phyloP scores from a whole-genome alignment of 2,329 filamentous ascomycete genomes.

The Scopulariopsis brevicaulis region DNA sequence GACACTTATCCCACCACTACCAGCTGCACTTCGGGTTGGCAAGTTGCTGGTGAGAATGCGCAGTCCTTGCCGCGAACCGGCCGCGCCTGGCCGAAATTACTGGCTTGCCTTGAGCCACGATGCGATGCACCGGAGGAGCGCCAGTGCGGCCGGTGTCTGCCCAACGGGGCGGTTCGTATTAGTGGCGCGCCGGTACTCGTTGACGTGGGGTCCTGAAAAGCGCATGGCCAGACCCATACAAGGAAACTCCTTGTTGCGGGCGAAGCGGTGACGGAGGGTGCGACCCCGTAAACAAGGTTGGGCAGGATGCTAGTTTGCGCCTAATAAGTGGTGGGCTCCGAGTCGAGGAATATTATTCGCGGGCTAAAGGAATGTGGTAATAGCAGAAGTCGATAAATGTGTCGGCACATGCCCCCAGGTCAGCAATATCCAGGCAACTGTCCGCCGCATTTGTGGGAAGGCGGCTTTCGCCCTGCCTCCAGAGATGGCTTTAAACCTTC shows the following conservation, averaged over 20 bases:
- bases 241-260: constrained; percentile 1
- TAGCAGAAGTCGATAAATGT: background rate
- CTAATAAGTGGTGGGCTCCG: background rate
- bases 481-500: background rate
- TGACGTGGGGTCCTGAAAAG: background rate
- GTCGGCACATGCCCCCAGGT: background rate
- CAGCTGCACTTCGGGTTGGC: background rate
- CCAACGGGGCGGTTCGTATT: background rate
- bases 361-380: background rate
- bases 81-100: background rate
- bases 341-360: background rate
- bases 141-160: background rate
- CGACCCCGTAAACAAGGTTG: background rate
- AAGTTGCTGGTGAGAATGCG: background rate
- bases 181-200: background rate
- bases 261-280: constrained; percentile 1
- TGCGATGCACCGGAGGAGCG: background rate
- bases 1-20: background rate
- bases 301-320: background rate
- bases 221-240: background rate
- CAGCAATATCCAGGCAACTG: background rate
- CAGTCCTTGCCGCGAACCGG: background rate
- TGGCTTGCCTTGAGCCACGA: constrained; percentile 3
- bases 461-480: background rate
- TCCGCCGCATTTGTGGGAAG: background rate